These are phyloP conservation scores for Pontederia paniculata DNA, from an alignment of 176 grass and related monocot genomes.

Conservation along the genomic window DNA sequence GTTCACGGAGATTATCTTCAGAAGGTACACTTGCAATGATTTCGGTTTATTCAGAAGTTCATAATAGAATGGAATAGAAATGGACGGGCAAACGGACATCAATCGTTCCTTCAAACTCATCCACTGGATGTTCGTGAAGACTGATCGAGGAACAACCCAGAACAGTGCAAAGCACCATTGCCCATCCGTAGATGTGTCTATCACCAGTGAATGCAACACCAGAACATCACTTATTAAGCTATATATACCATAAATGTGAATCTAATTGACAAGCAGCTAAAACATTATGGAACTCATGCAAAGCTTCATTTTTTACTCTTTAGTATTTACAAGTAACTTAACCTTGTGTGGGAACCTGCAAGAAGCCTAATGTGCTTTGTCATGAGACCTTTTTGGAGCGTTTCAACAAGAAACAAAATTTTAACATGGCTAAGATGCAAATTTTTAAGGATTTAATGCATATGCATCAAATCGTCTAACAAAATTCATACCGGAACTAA, in stretches of 20 bases:
- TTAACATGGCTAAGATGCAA: too few relatives aligned
- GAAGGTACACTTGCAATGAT: conserved; percentile 48
- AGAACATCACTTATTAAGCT: neutral
- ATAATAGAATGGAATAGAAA: conserved; percentile 50
- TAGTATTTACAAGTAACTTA: too few relatives aligned
- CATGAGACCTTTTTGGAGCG: too few relatives aligned
- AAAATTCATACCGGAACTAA: too few relatives aligned
- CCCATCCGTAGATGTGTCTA: conserved; percentile 77
- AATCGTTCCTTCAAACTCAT: conserved; percentile 68
- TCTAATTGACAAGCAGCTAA: neutral
- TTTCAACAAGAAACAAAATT: too few relatives aligned
- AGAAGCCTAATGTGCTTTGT: too few relatives aligned
- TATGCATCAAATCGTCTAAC: too few relatives aligned
- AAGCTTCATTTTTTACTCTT: too few relatives aligned
- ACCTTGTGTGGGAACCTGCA: too few relatives aligned
- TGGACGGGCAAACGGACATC: conserved; percentile 52
- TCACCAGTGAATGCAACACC: neutral
- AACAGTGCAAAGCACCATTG: conserved; percentile 88
- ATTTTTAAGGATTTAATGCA: too few relatives aligned
- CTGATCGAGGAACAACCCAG: conserved; percentile 68
- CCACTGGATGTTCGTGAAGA: conserved; percentile 50
- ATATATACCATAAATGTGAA: neutral
- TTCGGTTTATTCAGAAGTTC: conserved; percentile 31
- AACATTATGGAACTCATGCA: conserved; percentile 73
- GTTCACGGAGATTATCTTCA: conserved; percentile 59